Conservation (phyloP, 768 basidiomycete genomes). For the Boletellus emodensis region DNA sequence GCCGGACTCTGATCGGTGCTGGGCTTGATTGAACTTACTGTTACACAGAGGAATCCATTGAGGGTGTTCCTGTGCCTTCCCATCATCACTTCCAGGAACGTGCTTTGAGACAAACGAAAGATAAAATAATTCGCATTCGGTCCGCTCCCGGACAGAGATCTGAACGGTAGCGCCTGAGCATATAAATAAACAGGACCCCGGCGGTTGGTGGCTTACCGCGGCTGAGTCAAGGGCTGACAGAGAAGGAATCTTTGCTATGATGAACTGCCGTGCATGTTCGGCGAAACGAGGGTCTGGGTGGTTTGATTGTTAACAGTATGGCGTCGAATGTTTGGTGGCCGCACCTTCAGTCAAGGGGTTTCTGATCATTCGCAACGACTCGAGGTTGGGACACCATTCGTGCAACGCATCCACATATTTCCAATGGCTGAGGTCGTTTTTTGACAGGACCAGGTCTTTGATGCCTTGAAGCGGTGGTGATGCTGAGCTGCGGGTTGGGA, state of each 20-base stretch:
- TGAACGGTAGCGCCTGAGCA: slow-evolving; percentile 29
- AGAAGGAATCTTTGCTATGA: slow-evolving; percentile 65
- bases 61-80: slow-evolving; percentile 50
- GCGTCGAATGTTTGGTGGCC: slow-evolving; percentile 2
- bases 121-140: slow-evolving; percentile 83
- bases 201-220: slow-evolving; percentile 38
- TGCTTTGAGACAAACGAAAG: slow-evolving; percentile 58
- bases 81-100: slow-evolving; percentile 38
- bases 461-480: slow-evolving; percentile 35
- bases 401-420: slow-evolving; percentile 58
- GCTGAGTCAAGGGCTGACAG: slow-evolving; percentile 63
- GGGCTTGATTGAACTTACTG: slow-evolving; percentile 39
- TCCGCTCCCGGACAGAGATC: slow-evolving; percentile 67
- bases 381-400: slow-evolving; percentile 64
- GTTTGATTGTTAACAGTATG: slow-evolving; percentile 1
- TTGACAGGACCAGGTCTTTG: slow-evolving; percentile 59
- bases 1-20: not conserved
- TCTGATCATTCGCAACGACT: slow-evolving; percentile 54
- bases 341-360: slow-evolving; percentile 64
- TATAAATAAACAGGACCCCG: not conserved
- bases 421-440: slow-evolving; percentile 60
- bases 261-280: slow-evolving; percentile 51
- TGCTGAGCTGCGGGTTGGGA: slow-evolving; percentile 33
- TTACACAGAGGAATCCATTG: slow-evolving; percentile 60
- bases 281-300: slow-evolving; percentile 34